Evolutionary conservation across 2,329 filamentous ascomycete genomes (phyloP).

Genomic region (Apiospora hydei): DNA sequence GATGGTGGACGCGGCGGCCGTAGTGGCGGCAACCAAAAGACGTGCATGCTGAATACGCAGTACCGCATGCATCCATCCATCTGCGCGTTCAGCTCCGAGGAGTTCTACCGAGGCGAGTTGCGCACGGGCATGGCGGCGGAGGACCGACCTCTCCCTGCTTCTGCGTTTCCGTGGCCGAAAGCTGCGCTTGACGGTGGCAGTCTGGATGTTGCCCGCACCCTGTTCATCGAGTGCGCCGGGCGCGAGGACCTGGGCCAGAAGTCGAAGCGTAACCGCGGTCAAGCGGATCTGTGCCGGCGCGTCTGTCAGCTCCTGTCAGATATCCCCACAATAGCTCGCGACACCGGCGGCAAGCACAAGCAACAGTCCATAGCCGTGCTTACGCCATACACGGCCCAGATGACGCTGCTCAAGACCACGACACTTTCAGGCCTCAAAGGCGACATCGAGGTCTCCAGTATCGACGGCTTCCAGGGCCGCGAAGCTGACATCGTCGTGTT

Average conservation of each 20-base stretch:
- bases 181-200: not conserved
- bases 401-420: slow-evolving; percentile 38
- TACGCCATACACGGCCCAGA: slow-evolving; percentile 50
- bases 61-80: slow-evolving; percentile 52
- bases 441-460: slow-evolving; percentile 47
- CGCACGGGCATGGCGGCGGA: slow-evolving; percentile 41
- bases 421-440: slow-evolving; percentile 24
- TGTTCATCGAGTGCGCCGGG: slow-evolving; percentile 47
- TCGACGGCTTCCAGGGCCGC: slow-evolving; percentile 52
- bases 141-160: slow-evolving; percentile 36
- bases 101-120: slow-evolving; percentile 49
- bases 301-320: slow-evolving; percentile 43
- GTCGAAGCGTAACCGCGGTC: slow-evolving; percentile 49
- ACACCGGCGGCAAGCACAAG: not conserved
- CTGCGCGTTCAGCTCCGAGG: slow-evolving; percentile 47
- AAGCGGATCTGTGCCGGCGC: slow-evolving; percentile 44
- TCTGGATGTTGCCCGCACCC: slow-evolving; percentile 29
- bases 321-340: not conserved
- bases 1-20: no score
- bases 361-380: slow-evolving; percentile 45
- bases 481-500: slow-evolving; percentile 53
- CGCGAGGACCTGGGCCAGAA: slow-evolving; percentile 46
- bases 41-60: slow-evolving; percentile 51
- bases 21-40: slow-evolving; percentile 34
- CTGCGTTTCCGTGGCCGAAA: slow-evolving; percentile 29